A percentile compares a stretch with the other conserved stretches of the same genome.
Evolutionary conservation across 2,329 filamentous ascomycete genomes (phyloP).

Genomic region (Fusarium staphyleae): DNA sequence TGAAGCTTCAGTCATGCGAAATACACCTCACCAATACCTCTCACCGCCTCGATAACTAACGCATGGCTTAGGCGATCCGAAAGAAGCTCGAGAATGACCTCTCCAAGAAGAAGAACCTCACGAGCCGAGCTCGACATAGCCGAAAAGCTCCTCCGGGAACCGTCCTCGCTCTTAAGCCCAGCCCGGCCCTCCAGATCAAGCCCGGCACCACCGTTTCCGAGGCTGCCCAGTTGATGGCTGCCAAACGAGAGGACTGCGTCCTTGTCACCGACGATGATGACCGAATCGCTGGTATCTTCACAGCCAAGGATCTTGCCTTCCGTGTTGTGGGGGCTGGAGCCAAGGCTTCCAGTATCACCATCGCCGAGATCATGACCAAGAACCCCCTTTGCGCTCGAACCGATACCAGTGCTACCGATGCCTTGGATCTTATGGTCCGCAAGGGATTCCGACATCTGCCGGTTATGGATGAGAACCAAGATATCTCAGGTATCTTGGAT

Average conservation of each 20-base stretch:
- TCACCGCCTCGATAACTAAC: conserved; percentile 23
- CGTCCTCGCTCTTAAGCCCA: conserved; percentile 93
- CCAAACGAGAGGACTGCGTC: conserved; percentile 97
- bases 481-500: conserved; percentile 96
- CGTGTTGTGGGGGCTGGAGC: conserved; percentile 90
- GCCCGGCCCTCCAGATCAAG: conserved; percentile 96
- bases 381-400: conserved; percentile 97
- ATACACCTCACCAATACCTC: conserved; percentile 24
- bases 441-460: conserved; percentile 98
- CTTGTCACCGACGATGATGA: conserved; percentile 98
- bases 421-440: conserved; percentile 95
- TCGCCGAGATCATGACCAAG: conserved; percentile 99
- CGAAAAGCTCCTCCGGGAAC: conserved; percentile 96
- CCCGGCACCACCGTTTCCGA: conserved; percentile 92
- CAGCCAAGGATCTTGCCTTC: conserved; percentile 97
- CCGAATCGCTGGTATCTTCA: conserved; percentile 97
- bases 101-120: conserved; percentile 92
- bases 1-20: neutral
- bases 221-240: conserved; percentile 97
- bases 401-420: conserved; percentile 97
- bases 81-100: conserved; percentile 96
- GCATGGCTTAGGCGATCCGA: conserved; percentile 78
- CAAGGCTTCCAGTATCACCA: conserved; percentile 88
- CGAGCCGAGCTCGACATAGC: conserved; percentile 79
- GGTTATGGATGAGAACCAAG: conserved; percentile 99